phyloP scores from a whole-genome alignment of 768 basidiomycete species.

The Xerocomellus chrysenteron region DNA sequence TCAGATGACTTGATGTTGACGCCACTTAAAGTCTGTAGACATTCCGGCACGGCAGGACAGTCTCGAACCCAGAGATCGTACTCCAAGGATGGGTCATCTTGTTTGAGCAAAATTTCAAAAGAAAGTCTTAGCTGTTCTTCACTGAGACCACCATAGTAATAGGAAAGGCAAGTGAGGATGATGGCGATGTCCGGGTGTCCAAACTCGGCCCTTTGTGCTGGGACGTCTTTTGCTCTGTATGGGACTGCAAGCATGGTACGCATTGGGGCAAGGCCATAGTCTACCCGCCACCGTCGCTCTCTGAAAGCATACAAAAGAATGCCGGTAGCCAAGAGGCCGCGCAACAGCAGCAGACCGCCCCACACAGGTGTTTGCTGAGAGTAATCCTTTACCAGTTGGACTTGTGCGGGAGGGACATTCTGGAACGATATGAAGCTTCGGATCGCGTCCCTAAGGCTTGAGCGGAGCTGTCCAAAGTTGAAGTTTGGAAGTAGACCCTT shows the following conservation, averaged over 20 bases:
- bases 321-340: constrained; percentile 35
- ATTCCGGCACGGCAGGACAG: constrained; percentile 17
- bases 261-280: constrained; percentile 34
- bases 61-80: constrained; percentile 33
- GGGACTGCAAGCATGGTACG: constrained; percentile 39
- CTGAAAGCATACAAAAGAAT: constrained; percentile 32
- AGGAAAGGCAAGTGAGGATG: constrained; percentile 37
- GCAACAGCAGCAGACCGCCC: constrained; percentile 30
- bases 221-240: constrained; percentile 39
- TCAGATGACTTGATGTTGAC: constrained; percentile 32
- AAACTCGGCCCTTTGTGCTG: constrained; percentile 38
- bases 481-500: constrained; percentile 13
- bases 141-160: constrained; percentile 37
- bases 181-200: constrained; percentile 39
- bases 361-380: constrained; percentile 9
- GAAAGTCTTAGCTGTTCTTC: constrained; percentile 28
- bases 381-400: constrained; percentile 8
- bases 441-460: constrained; percentile 7
- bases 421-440: constrained; percentile 23
- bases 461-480: constrained; percentile 13
- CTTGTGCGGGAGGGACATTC: not conserved
- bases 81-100: constrained; percentile 32
- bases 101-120: constrained; percentile 29
- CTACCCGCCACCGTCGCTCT: constrained; percentile 40
- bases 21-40: constrained; percentile 28